phyloP scores from a whole-genome alignment of 1,284 basidiomycete species.

The Irpex sp. region DNA sequence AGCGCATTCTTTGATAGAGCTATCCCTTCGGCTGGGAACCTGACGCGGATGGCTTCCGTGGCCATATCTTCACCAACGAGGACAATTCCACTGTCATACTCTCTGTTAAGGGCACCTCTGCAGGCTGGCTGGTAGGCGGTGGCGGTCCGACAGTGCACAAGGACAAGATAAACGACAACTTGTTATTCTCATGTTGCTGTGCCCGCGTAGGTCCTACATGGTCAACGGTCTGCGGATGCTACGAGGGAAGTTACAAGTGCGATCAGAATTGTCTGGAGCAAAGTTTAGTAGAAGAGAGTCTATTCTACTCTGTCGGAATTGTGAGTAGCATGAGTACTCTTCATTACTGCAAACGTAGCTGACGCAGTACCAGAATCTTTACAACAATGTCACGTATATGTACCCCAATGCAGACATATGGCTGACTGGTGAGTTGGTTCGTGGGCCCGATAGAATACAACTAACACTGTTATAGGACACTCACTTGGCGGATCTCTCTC shows the following conservation, averaged over 20 bases:
- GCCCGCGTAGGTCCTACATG: conserved; percentile 93
- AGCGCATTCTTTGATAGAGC: conserved; percentile 38
- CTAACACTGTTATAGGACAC: conserved; percentile 88
- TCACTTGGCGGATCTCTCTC: conserved; percentile 85
- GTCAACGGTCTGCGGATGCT: conserved; percentile 94
- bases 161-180: conserved; percentile 93
- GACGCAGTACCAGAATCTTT: conserved; percentile 62
- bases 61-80: conserved; percentile 82
- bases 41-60: conserved; percentile 84
- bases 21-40: conserved; percentile 92
- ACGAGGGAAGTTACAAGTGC: conserved; percentile 80
- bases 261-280: conserved; percentile 80
- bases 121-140: conserved; percentile 65
- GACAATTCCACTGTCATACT: conserved; percentile 88
- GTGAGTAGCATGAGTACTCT: conserved; percentile 55
- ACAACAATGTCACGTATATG: conserved; percentile 91
- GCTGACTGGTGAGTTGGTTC: background rate
- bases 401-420: conserved; percentile 61
- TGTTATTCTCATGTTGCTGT: conserved; percentile 98
- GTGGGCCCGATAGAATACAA: conserved; percentile 17
- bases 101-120: conserved; percentile 93
- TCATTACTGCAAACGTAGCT: background rate
- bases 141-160: conserved; percentile 87
- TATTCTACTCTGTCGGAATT: conserved; percentile 87
- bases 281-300: conserved; percentile 76